Percentiles rank a stretch among this genome's conserved stretches.
Evolutionary conservation across 768 basidiomycete species (phyloP).

Genomic region (Hortiboletus campestris): DNA sequence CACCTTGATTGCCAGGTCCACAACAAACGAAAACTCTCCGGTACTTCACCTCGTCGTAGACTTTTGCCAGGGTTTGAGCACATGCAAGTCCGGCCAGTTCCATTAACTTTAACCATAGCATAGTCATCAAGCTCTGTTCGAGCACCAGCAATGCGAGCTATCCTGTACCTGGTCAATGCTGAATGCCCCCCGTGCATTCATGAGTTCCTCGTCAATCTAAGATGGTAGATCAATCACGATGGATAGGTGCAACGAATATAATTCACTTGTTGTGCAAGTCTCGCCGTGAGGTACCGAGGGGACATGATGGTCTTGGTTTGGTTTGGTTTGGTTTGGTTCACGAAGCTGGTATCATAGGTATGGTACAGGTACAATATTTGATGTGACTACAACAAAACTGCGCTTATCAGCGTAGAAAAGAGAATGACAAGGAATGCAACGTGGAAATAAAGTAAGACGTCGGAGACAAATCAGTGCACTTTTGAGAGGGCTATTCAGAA

Average conservation of each 20-base stretch:
- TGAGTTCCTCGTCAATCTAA: conserved; percentile 95
- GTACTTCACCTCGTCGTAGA: conserved; percentile 67
- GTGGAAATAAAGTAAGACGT: neutral
- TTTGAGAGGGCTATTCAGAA: conserved; percentile 7
- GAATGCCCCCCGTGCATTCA: conserved; percentile 86
- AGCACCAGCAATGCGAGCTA: neutral
- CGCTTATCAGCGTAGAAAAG: neutral
- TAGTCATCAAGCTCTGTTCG: neutral
- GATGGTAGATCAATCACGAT: neutral
- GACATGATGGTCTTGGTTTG: conserved; percentile 37
- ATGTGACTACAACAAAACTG: neutral
- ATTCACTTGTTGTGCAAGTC: conserved; percentile 70
- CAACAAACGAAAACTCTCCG: conserved; percentile 89
- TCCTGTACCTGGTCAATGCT: conserved; percentile 81
- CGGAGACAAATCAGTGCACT: neutral
- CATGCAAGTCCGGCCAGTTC: conserved; percentile 94
- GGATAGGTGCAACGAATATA: neutral
- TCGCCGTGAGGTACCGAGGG: conserved; percentile 61
- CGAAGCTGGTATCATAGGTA: neutral
- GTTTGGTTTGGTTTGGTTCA: neutral
- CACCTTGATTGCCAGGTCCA: conserved; percentile 97
- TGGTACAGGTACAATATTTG: conserved; percentile 5
- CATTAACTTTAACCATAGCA: conserved; percentile 66
- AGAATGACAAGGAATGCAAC: neutral
- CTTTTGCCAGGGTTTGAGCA: conserved; percentile 81